Conservation (phyloP, 345 rosid genomes). For the Passiflora organensis region DNA sequence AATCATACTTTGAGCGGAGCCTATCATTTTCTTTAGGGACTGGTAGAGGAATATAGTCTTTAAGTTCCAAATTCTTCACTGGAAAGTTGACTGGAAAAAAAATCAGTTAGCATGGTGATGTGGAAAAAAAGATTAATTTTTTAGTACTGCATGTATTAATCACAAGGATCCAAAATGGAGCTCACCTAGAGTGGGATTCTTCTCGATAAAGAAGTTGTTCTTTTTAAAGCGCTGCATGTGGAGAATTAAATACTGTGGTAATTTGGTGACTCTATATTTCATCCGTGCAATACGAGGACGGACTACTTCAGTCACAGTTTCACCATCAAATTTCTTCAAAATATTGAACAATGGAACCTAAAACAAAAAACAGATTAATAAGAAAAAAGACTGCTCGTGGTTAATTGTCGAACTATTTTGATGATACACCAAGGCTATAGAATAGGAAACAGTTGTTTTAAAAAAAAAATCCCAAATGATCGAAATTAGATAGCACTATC, state of each 20-base stretch:
- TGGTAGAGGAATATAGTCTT: slow-evolving; percentile 89
- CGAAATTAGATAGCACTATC: too few relatives aligned
- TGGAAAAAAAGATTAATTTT: slow-evolving; percentile 9
- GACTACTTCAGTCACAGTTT: slow-evolving; percentile 78
- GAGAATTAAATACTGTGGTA: slow-evolving; percentile 78
- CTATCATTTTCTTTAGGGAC: slow-evolving; percentile 52
- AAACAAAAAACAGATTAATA: slow-evolving; percentile 1
- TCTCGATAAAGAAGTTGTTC: slow-evolving; percentile 90
- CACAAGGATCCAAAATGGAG: not conserved
- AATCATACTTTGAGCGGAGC: slow-evolving; percentile 70
- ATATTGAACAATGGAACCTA: slow-evolving; percentile 89
- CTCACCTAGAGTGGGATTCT: slow-evolving; percentile 92
- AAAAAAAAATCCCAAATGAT: too few relatives aligned
- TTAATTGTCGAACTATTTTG: not conserved
- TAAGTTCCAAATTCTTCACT: slow-evolving; percentile 83
- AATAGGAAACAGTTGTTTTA: too few relatives aligned
- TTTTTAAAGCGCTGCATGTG: slow-evolving; percentile 93
- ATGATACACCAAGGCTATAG: too few relatives aligned
- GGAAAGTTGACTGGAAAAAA: slow-evolving; percentile 78
- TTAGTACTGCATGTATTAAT: not conserved
- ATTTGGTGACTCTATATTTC: slow-evolving; percentile 71
- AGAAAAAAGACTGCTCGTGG: not conserved
- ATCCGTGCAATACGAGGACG: slow-evolving; percentile 78
- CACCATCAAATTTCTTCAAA: slow-evolving; percentile 95
- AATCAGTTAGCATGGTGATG: too few relatives aligned